A percentile compares a stretch with the other conserved stretches of the same genome.
Conservation (phyloP, 805 yeast species). For the Yamadazyma akitaensis region DNA sequence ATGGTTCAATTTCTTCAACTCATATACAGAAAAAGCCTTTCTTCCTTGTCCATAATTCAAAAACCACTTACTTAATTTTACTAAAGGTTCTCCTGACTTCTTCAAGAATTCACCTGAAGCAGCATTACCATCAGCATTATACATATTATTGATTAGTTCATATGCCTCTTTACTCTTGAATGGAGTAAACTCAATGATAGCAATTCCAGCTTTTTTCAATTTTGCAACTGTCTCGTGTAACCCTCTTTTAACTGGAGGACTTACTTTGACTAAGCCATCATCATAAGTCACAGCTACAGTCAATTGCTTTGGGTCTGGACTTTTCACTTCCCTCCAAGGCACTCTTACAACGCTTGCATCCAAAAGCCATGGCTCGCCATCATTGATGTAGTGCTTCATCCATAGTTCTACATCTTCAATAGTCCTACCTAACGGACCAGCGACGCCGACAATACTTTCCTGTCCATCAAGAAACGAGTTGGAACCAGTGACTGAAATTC, state of each 20-base stretch:
- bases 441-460: constrained; percentile 59
- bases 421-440: constrained; percentile 65
- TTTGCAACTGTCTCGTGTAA: constrained; percentile 52
- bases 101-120: constrained; percentile 48
- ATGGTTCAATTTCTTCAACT: constrained; percentile 51
- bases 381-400: constrained; percentile 61
- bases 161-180: constrained; percentile 57
- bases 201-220: constrained; percentile 55
- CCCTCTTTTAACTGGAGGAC: constrained; percentile 63
- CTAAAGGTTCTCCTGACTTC: constrained; percentile 66
- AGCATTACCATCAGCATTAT: constrained; percentile 64
- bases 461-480: constrained; percentile 57
- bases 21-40: constrained; percentile 41
- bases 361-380: constrained; percentile 60
- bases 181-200: constrained; percentile 53
- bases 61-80: constrained; percentile 60
- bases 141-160: constrained; percentile 54
- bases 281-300: constrained; percentile 64
- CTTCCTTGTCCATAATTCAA: constrained; percentile 58
- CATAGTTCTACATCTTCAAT: constrained; percentile 66
- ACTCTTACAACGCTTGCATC: constrained; percentile 47
- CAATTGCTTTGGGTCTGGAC: constrained; percentile 38
- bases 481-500: constrained; percentile 39
- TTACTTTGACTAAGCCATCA: constrained; percentile 63
- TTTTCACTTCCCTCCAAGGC: constrained; percentile 49